Evolutionary conservation across 2,329 filamentous ascomycete genomes (phyloP).

Genomic region (Penicillium sp.): DNA sequence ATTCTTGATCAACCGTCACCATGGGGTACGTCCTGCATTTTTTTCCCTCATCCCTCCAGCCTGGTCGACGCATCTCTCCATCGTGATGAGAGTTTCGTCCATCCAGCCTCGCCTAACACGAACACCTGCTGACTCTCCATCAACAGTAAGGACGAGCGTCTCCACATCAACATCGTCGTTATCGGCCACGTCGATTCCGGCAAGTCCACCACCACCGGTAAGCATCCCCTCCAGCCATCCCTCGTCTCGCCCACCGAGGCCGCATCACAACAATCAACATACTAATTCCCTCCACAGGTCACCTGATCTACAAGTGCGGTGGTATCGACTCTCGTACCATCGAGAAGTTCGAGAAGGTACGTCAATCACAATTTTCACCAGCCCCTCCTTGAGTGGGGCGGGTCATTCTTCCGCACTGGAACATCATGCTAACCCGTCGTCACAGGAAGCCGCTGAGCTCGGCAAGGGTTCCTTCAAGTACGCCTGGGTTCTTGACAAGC

Average conservation of each 20-base stretch:
- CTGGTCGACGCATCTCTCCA: not conserved
- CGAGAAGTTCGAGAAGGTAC: conserved; percentile 99
- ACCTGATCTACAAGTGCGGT: conserved; percentile 99
- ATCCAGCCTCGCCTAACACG: not conserved
- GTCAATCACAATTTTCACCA: conserved; percentile 44
- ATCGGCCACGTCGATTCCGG: conserved; percentile 99
- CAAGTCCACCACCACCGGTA: conserved; percentile 96
- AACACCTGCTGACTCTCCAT: conserved; percentile 19
- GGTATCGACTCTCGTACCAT: conserved; percentile 99
- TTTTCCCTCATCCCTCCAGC: not conserved
- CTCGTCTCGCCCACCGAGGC: conserved; percentile 6
- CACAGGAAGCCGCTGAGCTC: conserved; percentile 94
- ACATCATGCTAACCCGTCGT: conserved; percentile 19
- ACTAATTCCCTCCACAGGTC: conserved; percentile 54
- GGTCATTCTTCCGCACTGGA: not conserved
- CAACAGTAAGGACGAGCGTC: conserved; percentile 88
- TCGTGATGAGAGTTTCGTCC: not conserved
- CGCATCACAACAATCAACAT: conserved; percentile 22
- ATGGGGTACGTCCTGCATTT: conserved; percentile 57
- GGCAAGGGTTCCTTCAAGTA: conserved; percentile 99
- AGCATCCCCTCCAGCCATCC: conserved; percentile 45
- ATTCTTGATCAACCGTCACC: conserved; percentile 49
- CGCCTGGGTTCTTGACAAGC: conserved; percentile 99
- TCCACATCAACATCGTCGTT: conserved; percentile 97
- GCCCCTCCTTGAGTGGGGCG: conserved; percentile 1